Conservation (phyloP, 306 rosid genomes). For the Prunus fruticosa region DNA sequence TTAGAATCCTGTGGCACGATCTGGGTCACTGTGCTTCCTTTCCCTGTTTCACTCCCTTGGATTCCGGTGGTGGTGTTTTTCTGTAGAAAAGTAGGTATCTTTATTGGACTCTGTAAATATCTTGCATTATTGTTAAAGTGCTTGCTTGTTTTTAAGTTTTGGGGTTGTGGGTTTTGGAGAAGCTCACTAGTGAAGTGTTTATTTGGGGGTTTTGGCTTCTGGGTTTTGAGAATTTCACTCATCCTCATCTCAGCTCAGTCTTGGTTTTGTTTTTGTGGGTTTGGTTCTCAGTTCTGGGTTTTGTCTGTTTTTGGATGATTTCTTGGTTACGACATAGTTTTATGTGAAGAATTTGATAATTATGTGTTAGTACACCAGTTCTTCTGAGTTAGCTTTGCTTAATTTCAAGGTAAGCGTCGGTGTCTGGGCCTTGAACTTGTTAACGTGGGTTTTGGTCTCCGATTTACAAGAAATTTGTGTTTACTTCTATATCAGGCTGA, state of each 20-base stretch:
- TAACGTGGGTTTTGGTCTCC: slow-evolving; percentile 13
- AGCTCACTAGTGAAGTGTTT: slow-evolving; percentile 16
- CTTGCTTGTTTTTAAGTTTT: slow-evolving; percentile 22
- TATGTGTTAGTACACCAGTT: not conserved
- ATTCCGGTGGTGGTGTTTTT: slow-evolving; percentile 43
- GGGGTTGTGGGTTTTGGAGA: slow-evolving; percentile 19
- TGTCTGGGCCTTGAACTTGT: not conserved
- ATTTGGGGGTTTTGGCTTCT: slow-evolving; percentile 24
- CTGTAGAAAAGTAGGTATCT: slow-evolving; percentile 34
- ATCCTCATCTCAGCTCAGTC: not conserved
- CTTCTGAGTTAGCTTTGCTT: slow-evolving; percentile 8
- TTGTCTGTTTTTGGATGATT: not conserved
- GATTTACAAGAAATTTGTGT: slow-evolving; percentile 3
- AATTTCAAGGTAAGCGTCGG: slow-evolving; percentile 4
- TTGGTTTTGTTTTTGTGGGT: slow-evolving; percentile 7
- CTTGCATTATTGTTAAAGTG: slow-evolving; percentile 22
- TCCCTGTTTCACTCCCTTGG: slow-evolving; percentile 50
- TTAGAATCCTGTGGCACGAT: slow-evolving; percentile 35
- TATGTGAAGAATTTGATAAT: slow-evolving; percentile 12
- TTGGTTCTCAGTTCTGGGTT: slow-evolving; percentile 6
- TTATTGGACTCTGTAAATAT: slow-evolving; percentile 49
- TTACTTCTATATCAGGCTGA: not conserved
- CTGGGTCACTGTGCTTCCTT: slow-evolving; percentile 44
- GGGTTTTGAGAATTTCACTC: slow-evolving; percentile 11
- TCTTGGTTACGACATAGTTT: not conserved